phyloP scores from a whole-genome alignment of 805 yeast genomes.

The Wickerhamomyces bisporus region DNA sequence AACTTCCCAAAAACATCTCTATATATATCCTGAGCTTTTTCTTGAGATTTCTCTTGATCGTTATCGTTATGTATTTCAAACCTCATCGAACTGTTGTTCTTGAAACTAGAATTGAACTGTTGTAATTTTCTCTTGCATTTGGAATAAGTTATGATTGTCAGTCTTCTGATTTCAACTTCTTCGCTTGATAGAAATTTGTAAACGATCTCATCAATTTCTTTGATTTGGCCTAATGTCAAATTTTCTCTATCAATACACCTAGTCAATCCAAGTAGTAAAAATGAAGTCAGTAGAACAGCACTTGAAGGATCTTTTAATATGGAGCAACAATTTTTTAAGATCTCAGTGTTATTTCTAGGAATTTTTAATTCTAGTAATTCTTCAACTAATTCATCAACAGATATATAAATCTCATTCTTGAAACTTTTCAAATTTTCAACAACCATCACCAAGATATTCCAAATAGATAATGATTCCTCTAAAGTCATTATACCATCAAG shows the following conservation, averaged over 20 bases:
- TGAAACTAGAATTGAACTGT: constrained; percentile 10
- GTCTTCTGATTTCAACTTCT: constrained; percentile 24
- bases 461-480: constrained; percentile 9
- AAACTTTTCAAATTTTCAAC: constrained; percentile 21
- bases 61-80: constrained; percentile 6
- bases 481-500: constrained; percentile 7
- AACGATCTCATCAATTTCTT: constrained; percentile 17
- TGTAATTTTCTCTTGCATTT: constrained; percentile 21
- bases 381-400: constrained; percentile 23
- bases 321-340: constrained; percentile 12
- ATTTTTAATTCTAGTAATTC: constrained; percentile 13
- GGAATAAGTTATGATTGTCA: constrained; percentile 22
- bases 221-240: constrained; percentile 13
- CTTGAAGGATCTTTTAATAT: constrained; percentile 9
- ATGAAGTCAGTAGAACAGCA: constrained; percentile 10
- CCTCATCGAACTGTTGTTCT: constrained; percentile 25
- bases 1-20: constrained; percentile 33
- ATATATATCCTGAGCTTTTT: constrained; percentile 21
- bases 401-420: constrained; percentile 20
- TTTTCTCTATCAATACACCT: constrained; percentile 17
- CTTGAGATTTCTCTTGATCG: constrained; percentile 4
- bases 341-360: constrained; percentile 2
- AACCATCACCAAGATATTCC: constrained; percentile 19
- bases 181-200: constrained; percentile 13
- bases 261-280: constrained; percentile 14